Conservation (phyloP, 2,329 filamentous ascomycete genomes). For the Colletotrichum abscissum region DNA sequence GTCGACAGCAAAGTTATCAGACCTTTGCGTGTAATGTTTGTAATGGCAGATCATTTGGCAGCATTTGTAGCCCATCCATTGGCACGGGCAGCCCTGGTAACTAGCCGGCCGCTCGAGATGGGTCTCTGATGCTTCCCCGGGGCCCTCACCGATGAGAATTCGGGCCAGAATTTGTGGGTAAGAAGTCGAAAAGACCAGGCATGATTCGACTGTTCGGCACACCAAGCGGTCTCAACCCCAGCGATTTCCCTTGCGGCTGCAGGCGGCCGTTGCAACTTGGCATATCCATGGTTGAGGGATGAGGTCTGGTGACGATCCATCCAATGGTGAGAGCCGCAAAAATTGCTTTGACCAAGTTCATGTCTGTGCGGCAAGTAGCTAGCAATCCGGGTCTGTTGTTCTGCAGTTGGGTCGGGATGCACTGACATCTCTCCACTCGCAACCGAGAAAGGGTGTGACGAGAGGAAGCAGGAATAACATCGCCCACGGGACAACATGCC, state of each 20-base stretch:
- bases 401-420: constrained; percentile 18
- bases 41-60: background rate
- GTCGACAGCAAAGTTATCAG: background rate
- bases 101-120: constrained; percentile 1
- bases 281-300: constrained; percentile 24
- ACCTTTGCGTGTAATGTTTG: background rate
- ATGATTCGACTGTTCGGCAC: constrained; percentile 26
- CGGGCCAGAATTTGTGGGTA: constrained; percentile 17
- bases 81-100: background rate
- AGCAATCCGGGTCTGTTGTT: constrained; percentile 9
- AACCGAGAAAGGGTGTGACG: constrained; percentile 25
- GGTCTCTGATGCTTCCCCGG: constrained; percentile 6
- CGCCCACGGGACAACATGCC: constrained; percentile 4
- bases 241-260: constrained; percentile 26
- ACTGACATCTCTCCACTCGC: constrained; percentile 29
- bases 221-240: constrained; percentile 14
- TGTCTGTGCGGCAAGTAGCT: constrained; percentile 20
- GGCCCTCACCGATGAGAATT: constrained; percentile 27
- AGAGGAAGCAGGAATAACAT: constrained; percentile 18
- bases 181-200: constrained; percentile 6
- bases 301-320: constrained; percentile 8
- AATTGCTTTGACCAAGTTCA: constrained; percentile 6
- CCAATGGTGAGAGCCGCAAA: constrained; percentile 31
- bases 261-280: constrained; percentile 33
- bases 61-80: background rate